Percentiles rank a stretch among this genome's conserved stretches.
Conservation (phyloP, 768 basidiomycete genomes). For the Naganishia vishniacii region DNA sequence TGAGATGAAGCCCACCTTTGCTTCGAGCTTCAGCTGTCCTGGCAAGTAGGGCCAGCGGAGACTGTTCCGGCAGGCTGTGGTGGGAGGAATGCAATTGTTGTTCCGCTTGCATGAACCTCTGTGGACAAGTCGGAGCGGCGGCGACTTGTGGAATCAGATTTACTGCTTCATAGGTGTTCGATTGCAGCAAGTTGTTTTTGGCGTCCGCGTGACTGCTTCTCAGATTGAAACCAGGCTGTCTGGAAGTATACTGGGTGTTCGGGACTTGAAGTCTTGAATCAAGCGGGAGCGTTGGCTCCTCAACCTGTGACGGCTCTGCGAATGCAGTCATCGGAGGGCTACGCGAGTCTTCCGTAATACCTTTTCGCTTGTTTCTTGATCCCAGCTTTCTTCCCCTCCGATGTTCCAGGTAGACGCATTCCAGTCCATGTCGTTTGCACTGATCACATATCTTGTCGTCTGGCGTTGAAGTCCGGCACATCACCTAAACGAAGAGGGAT, state of each 20-base stretch:
- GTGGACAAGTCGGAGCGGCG: too few relatives aligned
- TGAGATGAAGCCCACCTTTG: slow-evolving; percentile 8
- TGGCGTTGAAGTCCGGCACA: slow-evolving; percentile 7
- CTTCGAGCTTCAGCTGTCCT: slow-evolving; percentile 10
- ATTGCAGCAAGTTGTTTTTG: too few relatives aligned
- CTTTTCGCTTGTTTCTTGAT: slow-evolving; percentile 1
- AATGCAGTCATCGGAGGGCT: background rate
- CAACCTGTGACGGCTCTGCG: background rate
- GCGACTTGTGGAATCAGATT: too few relatives aligned
- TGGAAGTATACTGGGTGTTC: too few relatives aligned
- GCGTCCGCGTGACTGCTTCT: too few relatives aligned
- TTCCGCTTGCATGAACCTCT: background rate
- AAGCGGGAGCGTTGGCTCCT: too few relatives aligned
- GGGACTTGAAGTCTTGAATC: too few relatives aligned
- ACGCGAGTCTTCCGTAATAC: background rate
- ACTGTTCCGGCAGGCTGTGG: slow-evolving; percentile 10
- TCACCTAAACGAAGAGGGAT: background rate
- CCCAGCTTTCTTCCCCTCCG: slow-evolving; percentile 18
- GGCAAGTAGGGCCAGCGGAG: slow-evolving; percentile 10
- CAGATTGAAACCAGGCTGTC: too few relatives aligned
- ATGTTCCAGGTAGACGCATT: slow-evolving; percentile 17
- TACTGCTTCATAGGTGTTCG: too few relatives aligned
- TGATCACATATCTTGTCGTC: slow-evolving; percentile 3
- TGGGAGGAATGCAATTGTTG: background rate
- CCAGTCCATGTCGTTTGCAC: slow-evolving; percentile 9